Base-by-base conservation (phyloP, 352 stramenopile species). In the Phytopythium aichiense region DNA sequence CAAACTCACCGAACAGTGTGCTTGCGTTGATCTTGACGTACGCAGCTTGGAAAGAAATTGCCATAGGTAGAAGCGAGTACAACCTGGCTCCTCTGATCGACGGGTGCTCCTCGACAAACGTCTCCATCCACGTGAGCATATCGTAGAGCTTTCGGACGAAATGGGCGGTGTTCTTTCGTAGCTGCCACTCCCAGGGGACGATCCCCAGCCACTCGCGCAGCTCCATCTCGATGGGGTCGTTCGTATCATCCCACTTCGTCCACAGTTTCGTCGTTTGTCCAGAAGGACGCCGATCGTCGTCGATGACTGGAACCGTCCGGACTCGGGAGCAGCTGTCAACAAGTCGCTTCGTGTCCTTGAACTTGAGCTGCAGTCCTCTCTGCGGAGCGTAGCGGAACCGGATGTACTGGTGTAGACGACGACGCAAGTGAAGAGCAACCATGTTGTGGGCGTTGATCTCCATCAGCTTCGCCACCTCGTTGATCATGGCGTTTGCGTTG, bases 1-100 rank as follows among this genome's bases (percentile, higher is more conserved):
- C n/a, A n/a, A n/a, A n/a, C n/a, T n/a, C n/a, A n/a, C n/a, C n/a
- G n/a, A n/a, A n/a, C n/a, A 65, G 31, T 16, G 50, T 65, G 15
- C 42, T 60, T 6, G 30, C 60, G 31, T 65, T 65, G 43, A 65
- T 60, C 50, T 60, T 65, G 50, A 65, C 50, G 50, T 65, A 55
- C 16, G 28, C 18, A 35, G 60, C 60, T 23, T 56, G 22, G 51
- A 31, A 65, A 4, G 45, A 58, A 5, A 42, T 60, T 2, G 42
- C 20, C 16, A 60, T 40, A 4, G 60, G 60, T 7, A 65, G 56
- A 4, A 65, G 60, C 9, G 60, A 60, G 43, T 54, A 65, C 50
- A 48, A 7, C 9, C 43, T 46, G 33, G 54, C 51, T 48, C 60
- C 60, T 30, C 52, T 65, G 31, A 22, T 23, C 23, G 18, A 49